Percentiles rank a stretch among this genome's conserved stretches.
These are phyloP conservation scores for Lichtheimia ornata DNA, from an alignment of 371 early-diverging fungal species.

Conservation along the genomic window DNA sequence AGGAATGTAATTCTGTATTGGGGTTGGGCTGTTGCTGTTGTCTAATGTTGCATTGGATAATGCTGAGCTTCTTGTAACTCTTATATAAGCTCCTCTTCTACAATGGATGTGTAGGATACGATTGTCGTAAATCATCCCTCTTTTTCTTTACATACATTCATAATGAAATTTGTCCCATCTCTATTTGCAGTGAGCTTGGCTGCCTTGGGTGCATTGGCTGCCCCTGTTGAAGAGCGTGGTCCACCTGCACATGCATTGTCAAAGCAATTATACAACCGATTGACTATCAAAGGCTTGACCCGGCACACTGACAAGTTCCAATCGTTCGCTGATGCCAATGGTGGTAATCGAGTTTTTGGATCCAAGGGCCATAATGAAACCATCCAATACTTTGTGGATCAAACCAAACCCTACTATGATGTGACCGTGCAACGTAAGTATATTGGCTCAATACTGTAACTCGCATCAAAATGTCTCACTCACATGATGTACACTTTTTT, in stretches of 20 bases:
- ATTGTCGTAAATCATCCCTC: neutral
- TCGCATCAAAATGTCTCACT: neutral
- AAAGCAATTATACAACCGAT: slow-evolving; percentile 5
- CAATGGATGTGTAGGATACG: no score
- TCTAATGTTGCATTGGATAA: no score
- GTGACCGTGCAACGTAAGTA: slow-evolving; percentile 6
- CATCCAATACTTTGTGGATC: slow-evolving; percentile 9
- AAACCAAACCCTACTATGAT: slow-evolving; percentile 4
- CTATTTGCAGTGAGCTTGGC: slow-evolving; percentile 5
- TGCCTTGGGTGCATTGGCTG: slow-evolving; percentile 1
- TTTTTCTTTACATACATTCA: neutral
- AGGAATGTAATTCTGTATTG: no score
- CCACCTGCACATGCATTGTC: slow-evolving; percentile 13
- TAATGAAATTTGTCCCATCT: slow-evolving; percentile 7
- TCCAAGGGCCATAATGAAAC: slow-evolving; percentile 15
- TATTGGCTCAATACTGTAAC: neutral
- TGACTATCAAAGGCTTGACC: slow-evolving; percentile 10
- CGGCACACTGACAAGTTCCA: slow-evolving; percentile 10
- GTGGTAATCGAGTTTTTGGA: slow-evolving; percentile 13
- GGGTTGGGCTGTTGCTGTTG: no score
- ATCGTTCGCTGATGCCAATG: slow-evolving; percentile 3
- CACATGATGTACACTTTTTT: slow-evolving; percentile 4
- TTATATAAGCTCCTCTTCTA: no score
- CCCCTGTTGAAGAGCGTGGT: slow-evolving; percentile 12
- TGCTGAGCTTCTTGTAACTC: no score